Percentiles rank a stretch among this genome's conserved stretches.
These are phyloP conservation scores for Gnomoniopsis smithogilvyi DNA, from an alignment of 2,329 filamentous ascomycete genomes.

Conservation along the genomic window DNA sequence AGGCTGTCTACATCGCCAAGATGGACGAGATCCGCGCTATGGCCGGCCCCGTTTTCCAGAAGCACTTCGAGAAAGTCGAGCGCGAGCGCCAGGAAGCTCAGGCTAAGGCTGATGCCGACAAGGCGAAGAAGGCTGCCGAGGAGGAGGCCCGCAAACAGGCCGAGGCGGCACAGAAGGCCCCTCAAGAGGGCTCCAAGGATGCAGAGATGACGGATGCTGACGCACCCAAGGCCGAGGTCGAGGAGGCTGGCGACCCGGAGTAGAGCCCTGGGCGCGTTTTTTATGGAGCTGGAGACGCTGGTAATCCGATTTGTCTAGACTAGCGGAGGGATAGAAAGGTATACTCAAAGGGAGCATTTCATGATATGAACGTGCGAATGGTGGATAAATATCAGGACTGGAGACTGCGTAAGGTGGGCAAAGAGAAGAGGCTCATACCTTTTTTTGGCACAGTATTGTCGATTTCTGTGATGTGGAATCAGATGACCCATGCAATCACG, in stretches of 20 bases:
- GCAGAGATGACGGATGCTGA: conserved; percentile 65
- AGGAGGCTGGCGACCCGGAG: conserved; percentile 37
- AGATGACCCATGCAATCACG: too few species aligned
- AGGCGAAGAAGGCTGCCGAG: conserved; percentile 65
- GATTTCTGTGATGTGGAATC: too few species aligned
- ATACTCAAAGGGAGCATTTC: background rate
- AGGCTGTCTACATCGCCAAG: conserved; percentile 92
- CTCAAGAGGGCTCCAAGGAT: conserved; percentile 44
- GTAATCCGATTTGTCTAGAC: background rate
- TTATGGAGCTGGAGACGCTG: background rate
- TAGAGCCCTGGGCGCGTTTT: conserved; percentile 8
- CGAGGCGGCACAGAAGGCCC: conserved; percentile 46
- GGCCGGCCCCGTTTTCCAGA: conserved; percentile 87
- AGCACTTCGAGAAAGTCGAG: conserved; percentile 93
- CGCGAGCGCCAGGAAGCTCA: conserved; percentile 76
- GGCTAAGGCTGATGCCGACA: conserved; percentile 74
- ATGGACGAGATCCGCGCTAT: conserved; percentile 91
- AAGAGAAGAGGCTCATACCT: too few species aligned
- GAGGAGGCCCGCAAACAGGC: conserved; percentile 54
- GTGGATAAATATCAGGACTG: too few species aligned
- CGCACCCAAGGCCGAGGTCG: conserved; percentile 45
- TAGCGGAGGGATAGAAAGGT: background rate
- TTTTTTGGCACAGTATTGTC: too few species aligned
- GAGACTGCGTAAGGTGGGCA: too few species aligned
- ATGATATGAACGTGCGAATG: too few species aligned